A percentile compares a stretch with the other conserved stretches of the same genome.
Evolutionary conservation across 495 filamentous ascomycete species (phyloP).

Genomic region (Neurospora africana): DNA sequence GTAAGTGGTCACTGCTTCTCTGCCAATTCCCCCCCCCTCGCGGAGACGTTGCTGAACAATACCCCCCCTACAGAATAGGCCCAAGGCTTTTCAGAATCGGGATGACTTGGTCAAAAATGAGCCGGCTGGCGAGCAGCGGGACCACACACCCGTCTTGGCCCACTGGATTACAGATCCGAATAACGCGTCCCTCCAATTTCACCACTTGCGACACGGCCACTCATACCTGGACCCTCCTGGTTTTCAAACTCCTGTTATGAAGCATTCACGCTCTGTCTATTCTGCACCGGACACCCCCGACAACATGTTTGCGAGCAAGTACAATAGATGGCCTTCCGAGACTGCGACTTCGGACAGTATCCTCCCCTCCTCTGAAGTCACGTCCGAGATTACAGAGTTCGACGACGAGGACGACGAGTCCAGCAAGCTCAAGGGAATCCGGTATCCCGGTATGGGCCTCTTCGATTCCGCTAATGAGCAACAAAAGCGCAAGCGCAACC

Average conservation of each 20-base stretch:
- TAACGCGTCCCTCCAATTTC: constrained; percentile 3
- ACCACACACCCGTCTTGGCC: neutral
- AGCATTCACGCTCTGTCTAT: constrained; percentile 9
- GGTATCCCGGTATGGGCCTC: constrained; percentile 77
- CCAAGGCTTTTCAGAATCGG: neutral
- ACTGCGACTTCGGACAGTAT: constrained; percentile 19
- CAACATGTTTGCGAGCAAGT: constrained; percentile 8
- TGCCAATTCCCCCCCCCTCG: neutral
- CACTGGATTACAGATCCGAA: constrained; percentile 9
- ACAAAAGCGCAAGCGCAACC: constrained; percentile 72
- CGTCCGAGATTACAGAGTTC: constrained; percentile 17
- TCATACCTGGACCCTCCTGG: constrained; percentile 9
- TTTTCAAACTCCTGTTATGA: constrained; percentile 13
- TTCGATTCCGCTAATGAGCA: constrained; percentile 76
- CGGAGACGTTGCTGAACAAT: neutral
- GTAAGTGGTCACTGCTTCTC: constrained; percentile 5
- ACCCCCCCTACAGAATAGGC: neutral
- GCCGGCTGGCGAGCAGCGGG: constrained; percentile 13
- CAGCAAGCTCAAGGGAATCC: constrained; percentile 59
- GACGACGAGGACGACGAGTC: constrained; percentile 24
- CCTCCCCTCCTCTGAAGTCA: constrained; percentile 16
- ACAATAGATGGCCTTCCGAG: constrained; percentile 22
- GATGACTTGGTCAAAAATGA: constrained; percentile 21
- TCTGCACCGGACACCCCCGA: constrained; percentile 12
- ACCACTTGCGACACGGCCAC: constrained; percentile 9